A percentile compares a stretch with the other conserved stretches of the same genome.
phyloP scores from a whole-genome alignment of 306 rosid genomes.

The Chamaecrista fasciculata region DNA sequence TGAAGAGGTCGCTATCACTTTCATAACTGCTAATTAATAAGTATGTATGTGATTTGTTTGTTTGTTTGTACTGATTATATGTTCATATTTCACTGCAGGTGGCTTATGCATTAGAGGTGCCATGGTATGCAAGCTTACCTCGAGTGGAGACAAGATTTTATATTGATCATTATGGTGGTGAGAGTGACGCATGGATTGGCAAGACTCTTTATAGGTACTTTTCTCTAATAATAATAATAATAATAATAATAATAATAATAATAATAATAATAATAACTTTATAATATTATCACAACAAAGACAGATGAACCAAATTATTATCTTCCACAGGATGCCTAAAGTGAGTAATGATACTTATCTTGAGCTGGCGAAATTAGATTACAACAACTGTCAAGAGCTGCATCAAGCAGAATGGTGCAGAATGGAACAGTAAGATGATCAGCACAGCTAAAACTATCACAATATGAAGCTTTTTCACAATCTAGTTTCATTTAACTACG shows the following conservation, averaged over 20 bases:
- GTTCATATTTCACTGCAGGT: constrained; percentile 41
- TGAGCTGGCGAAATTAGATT: constrained; percentile 86
- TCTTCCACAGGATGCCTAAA: constrained; percentile 57
- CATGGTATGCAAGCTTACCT: constrained; percentile 77
- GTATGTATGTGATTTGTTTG: too few species aligned
- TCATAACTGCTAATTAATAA: too few species aligned
- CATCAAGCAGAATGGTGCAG: constrained; percentile 78
- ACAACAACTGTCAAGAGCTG: constrained; percentile 70
- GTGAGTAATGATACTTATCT: constrained; percentile 72
- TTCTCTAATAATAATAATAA: too few species aligned
- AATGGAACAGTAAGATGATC: constrained; percentile 54
- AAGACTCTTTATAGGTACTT: constrained; percentile 84
- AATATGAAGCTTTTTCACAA: neutral
- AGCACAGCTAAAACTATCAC: neutral
- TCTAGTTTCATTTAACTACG: neutral
- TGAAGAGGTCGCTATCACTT: constrained; percentile 63
- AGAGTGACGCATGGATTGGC: constrained; percentile 88
- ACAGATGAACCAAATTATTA: neutral
- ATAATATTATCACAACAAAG: too few species aligned
- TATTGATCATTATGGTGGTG: constrained; percentile 81
- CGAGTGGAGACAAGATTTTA: constrained; percentile 78
- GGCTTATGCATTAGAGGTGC: constrained; percentile 72
- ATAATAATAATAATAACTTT: too few species aligned
- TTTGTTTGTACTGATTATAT: neutral
- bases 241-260: too few species aligned